These are phyloP conservation scores for Penicillium sp. DNA, from an alignment of 2,329 filamentous ascomycete genomes.

Conservation along the genomic window DNA sequence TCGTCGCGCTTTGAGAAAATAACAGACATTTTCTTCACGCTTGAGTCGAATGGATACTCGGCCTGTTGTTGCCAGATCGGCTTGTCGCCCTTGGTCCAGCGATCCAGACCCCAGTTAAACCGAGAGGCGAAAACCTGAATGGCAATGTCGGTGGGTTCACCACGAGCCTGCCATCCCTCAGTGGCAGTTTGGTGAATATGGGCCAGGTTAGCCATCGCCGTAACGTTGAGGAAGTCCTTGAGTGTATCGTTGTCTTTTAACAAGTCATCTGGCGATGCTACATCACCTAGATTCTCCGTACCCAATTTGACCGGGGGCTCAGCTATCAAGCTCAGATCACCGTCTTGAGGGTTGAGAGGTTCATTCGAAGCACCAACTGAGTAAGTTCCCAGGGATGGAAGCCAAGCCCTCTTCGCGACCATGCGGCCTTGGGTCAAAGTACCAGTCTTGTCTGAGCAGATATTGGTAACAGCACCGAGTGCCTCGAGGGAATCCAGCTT, in stretches of 20 bases:
- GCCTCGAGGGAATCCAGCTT: slow-evolving; percentile 60
- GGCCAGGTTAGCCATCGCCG: slow-evolving; percentile 66
- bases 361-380: slow-evolving; percentile 56
- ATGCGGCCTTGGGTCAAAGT: slow-evolving; percentile 65
- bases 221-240: slow-evolving; percentile 60
- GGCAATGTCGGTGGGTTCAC: slow-evolving; percentile 71
- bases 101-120: slow-evolving; percentile 62
- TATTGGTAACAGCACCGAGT: slow-evolving; percentile 61
- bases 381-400: slow-evolving; percentile 59
- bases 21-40: slow-evolving; percentile 75
- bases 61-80: slow-evolving; percentile 59
- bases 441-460: slow-evolving; percentile 60
- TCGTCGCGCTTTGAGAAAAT: slow-evolving; percentile 52
- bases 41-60: slow-evolving; percentile 73
- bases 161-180: slow-evolving; percentile 61
- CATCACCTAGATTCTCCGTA: slow-evolving; percentile 21
- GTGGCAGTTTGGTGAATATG: slow-evolving; percentile 57
- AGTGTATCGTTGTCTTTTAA: slow-evolving; percentile 51
- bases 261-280: slow-evolving; percentile 33
- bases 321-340: slow-evolving; percentile 46
- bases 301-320: slow-evolving; percentile 33
- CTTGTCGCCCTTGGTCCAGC: slow-evolving; percentile 52
- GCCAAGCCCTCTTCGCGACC: slow-evolving; percentile 61
- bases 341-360: slow-evolving; percentile 58
- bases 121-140: slow-evolving; percentile 72